A percentile compares a stretch with the other conserved stretches of the same genome.
Conservation (phyloP, 495 filamentous ascomycete genomes). For the Hyaloscypha hepaticicola region DNA sequence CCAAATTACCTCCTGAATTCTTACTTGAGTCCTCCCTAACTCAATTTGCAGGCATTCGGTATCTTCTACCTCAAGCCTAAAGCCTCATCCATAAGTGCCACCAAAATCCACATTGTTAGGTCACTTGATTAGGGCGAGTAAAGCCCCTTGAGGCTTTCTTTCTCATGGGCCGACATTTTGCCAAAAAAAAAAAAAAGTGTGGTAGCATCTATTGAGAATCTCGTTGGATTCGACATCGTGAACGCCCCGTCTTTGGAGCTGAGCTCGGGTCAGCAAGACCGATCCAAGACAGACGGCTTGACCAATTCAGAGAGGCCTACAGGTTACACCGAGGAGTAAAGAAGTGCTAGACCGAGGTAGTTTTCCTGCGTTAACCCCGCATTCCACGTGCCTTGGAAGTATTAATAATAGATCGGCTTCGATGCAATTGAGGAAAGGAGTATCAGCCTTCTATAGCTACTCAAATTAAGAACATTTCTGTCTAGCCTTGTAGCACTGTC, state of each 20-base stretch:
- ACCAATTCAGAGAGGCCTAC: not conserved
- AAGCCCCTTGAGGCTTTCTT: no score
- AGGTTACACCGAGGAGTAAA: conserved; percentile 3
- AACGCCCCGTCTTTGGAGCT: not conserved
- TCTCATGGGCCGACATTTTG: no score
- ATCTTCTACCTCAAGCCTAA: no score
- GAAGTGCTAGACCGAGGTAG: conserved; percentile 3
- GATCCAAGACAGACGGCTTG: not conserved
- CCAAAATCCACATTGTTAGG: no score
- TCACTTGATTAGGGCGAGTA: no score
- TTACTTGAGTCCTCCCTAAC: no score
- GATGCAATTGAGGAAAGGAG: not conserved
- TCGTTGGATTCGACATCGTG: no score
- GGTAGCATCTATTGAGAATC: no score
- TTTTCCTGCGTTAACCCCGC: conserved; percentile 3
- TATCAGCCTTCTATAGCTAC: conserved; percentile 6
- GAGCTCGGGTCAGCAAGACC: conserved; percentile 1
- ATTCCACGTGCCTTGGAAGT: conserved; percentile 3
- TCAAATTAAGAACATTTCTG: not conserved
- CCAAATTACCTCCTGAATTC: no score
- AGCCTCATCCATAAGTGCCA: no score
- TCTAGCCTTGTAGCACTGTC: not conserved
- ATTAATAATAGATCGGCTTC: conserved; percentile 3
- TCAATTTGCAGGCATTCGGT: no score
- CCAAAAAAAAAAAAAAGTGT: no score